Conservation (phyloP, 495 filamentous ascomycete species). For the Symbiotaphrina buchneri region DNA sequence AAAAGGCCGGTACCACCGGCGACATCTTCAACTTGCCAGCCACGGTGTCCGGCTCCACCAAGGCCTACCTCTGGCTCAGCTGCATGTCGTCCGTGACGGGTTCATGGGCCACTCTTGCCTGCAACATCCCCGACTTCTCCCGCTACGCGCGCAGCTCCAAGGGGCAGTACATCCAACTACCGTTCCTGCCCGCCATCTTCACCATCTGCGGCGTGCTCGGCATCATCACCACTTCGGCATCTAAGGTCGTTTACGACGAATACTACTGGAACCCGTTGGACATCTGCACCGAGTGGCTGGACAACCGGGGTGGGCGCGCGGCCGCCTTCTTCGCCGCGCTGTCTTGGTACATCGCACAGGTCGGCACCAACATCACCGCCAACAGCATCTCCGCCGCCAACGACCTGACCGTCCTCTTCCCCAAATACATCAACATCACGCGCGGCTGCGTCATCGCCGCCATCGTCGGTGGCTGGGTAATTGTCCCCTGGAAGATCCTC, state of each 20-base stretch:
- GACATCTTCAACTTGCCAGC: slow-evolving; percentile 21
- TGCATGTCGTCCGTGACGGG: slow-evolving; percentile 22
- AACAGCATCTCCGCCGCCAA: slow-evolving; percentile 35
- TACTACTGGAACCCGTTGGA: slow-evolving; percentile 33
- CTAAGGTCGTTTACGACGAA: slow-evolving; percentile 25
- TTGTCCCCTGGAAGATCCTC: slow-evolving; percentile 42
- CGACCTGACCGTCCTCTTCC: slow-evolving; percentile 32
- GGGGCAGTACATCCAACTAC: slow-evolving; percentile 31
- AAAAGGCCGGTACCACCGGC: slow-evolving; percentile 20
- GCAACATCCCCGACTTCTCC: slow-evolving; percentile 37
- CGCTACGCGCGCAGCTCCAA: slow-evolving; percentile 27
- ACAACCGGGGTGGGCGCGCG: slow-evolving; percentile 19
- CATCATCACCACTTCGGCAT: slow-evolving; percentile 26
- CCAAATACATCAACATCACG: slow-evolving; percentile 32
- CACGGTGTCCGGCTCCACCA: slow-evolving; percentile 17
- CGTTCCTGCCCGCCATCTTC: slow-evolving; percentile 34
- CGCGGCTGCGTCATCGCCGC: slow-evolving; percentile 30
- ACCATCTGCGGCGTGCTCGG: slow-evolving; percentile 26
- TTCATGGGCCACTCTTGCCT: slow-evolving; percentile 20
- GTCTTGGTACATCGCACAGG: slow-evolving; percentile 24
- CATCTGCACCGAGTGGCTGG: slow-evolving; percentile 24
- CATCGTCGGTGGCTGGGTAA: slow-evolving; percentile 26
- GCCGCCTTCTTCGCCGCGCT: slow-evolving; percentile 34
- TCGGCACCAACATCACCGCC: slow-evolving; percentile 37
- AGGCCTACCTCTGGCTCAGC: slow-evolving; percentile 17